Conservation (phyloP, 345 rosid species). For the Aquilaria malaccensis region DNA sequence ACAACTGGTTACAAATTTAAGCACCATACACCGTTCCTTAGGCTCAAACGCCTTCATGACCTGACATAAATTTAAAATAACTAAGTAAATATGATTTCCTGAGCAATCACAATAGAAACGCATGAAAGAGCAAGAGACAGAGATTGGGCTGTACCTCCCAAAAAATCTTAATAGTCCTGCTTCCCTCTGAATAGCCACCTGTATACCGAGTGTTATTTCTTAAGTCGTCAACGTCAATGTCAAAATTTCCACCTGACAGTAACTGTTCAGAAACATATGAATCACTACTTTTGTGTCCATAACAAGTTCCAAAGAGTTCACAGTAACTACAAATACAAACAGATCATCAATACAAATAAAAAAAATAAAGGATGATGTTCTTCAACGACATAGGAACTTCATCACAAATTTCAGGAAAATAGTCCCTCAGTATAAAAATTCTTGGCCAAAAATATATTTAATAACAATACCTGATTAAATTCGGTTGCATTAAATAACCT, state of each 20-base stretch:
- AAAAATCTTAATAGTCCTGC: constrained; percentile 74
- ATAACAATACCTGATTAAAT: constrained; percentile 76
- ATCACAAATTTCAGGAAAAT: neutral
- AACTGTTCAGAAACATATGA: constrained; percentile 38
- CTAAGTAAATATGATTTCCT: neutral
- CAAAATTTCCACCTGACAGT: constrained; percentile 93
- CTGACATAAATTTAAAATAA: constrained; percentile 31
- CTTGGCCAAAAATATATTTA: neutral
- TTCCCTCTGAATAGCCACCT: constrained; percentile 89
- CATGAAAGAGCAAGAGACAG: constrained; percentile 8
- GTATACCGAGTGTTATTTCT: constrained; percentile 74
- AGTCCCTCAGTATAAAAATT: neutral
- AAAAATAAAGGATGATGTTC: neutral
- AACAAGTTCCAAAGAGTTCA: neutral
- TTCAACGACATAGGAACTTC: neutral
- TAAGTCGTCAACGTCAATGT: constrained; percentile 84
- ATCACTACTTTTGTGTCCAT: constrained; percentile 6
- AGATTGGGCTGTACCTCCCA: constrained; percentile 70
- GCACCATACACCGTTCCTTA: constrained; percentile 81
- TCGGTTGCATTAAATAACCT: constrained; percentile 90
- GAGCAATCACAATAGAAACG: neutral
- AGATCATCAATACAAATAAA: neutral
- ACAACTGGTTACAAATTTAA: constrained; percentile 97
- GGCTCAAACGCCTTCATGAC: constrained; percentile 84
- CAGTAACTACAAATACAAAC: neutral